Conservation (phyloP, 495 filamentous ascomycete species). For the Hypoxylon crocopeplum region DNA sequence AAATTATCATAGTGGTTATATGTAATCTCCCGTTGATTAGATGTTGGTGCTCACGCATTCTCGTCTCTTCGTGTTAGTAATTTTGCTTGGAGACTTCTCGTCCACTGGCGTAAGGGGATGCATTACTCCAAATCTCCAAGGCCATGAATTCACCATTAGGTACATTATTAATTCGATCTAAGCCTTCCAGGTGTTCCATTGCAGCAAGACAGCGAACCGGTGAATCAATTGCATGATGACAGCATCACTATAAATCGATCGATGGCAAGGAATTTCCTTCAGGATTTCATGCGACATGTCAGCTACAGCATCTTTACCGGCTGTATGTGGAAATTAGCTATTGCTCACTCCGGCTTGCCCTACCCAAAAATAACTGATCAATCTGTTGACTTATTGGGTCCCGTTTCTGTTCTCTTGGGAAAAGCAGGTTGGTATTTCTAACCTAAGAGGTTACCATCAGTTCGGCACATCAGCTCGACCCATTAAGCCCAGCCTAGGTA, state of each 20-base stretch:
- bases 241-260: neutral
- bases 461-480: constrained; percentile 3
- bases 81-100: neutral
- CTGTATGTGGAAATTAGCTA: constrained; percentile 28
- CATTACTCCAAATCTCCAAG: constrained; percentile 9
- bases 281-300: constrained; percentile 19
- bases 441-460: constrained; percentile 9
- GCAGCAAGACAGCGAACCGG: neutral
- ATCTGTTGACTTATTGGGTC: no score
- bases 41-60: constrained; percentile 4
- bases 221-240: constrained; percentile 23
- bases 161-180: constrained; percentile 6
- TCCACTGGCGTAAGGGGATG: neutral
- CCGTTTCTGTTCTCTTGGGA: no score
- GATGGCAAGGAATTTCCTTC: no score
- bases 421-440: no score
- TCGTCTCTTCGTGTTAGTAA: neutral
- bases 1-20: no score
- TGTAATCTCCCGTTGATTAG: constrained; percentile 7
- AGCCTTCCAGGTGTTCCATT: neutral
- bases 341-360: constrained; percentile 12
- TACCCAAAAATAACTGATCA: constrained; percentile 22
- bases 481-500: no score
- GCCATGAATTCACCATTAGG: neutral
- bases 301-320: constrained; percentile 16